phyloP scores from a whole-genome alignment of 345 rosid genomes.

The Diplotaxis tenuifolia region DNA sequence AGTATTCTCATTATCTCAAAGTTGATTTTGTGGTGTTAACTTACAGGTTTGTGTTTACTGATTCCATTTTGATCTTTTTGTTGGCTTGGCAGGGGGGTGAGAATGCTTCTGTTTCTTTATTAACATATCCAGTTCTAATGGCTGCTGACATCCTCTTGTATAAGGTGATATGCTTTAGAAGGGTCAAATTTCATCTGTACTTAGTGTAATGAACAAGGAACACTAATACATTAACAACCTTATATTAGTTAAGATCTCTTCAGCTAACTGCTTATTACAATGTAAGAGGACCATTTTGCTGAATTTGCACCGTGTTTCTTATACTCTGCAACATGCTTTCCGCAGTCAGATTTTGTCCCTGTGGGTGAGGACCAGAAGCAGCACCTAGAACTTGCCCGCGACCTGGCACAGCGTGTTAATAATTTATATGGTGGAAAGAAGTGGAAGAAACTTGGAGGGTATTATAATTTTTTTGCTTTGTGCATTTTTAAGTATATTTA shows the following conservation, averaged over 20 bases:
- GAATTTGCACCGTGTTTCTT: too few species aligned
- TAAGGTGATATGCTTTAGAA: slow-evolving; percentile 55
- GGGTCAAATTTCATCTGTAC: neutral
- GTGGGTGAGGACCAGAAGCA: slow-evolving; percentile 99
- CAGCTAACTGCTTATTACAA: too few species aligned
- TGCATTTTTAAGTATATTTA: slow-evolving; percentile 14
- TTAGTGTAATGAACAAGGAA: neutral
- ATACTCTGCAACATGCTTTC: slow-evolving; percentile 45
- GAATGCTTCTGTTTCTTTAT: slow-evolving; percentile 72
- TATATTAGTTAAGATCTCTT: too few species aligned
- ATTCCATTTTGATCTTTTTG: neutral
- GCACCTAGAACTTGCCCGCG: slow-evolving; percentile 87
- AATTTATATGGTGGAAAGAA: slow-evolving; percentile 85
- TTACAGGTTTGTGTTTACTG: slow-evolving; percentile 14
- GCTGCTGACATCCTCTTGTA: slow-evolving; percentile 90
- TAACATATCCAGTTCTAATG: slow-evolving; percentile 89
- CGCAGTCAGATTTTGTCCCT: slow-evolving; percentile 91
- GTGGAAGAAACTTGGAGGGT: slow-evolving; percentile 99
- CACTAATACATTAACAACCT: too few species aligned
- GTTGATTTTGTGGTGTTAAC: neutral
- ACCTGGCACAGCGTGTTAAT: slow-evolving; percentile 81
- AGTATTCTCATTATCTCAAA: too few species aligned
- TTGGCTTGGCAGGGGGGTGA: slow-evolving; percentile 67
- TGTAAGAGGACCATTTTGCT: slow-evolving; percentile 26
- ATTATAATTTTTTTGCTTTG: slow-evolving; percentile 15